Evolutionary conservation across 2,329 filamentous ascomycete genomes (phyloP).

Genomic region (Hypocrella siamensis): DNA sequence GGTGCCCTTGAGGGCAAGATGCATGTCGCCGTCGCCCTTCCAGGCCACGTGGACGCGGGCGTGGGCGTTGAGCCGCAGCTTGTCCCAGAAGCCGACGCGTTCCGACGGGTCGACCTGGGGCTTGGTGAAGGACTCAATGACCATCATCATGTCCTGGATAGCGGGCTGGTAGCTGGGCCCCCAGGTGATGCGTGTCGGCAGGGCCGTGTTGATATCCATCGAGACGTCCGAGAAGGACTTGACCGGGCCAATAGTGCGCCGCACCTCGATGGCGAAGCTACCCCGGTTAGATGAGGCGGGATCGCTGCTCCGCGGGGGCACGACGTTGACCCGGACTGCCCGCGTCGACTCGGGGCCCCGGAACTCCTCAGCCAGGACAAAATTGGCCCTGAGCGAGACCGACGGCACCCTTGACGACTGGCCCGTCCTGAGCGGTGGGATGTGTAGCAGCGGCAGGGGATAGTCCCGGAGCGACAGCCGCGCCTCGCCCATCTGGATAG

Average conservation of each 20-base stretch:
- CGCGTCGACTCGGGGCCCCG: slow-evolving; percentile 66
- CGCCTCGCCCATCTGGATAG: slow-evolving; percentile 80
- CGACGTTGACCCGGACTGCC: slow-evolving; percentile 66
- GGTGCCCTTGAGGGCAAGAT: slow-evolving; percentile 79
- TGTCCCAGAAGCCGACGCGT: slow-evolving; percentile 95
- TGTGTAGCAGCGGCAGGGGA: slow-evolving; percentile 78
- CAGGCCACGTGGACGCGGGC: slow-evolving; percentile 79
- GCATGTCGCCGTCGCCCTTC: slow-evolving; percentile 92
- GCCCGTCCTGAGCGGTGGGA: slow-evolving; percentile 64
- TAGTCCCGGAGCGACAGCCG: slow-evolving; percentile 83
- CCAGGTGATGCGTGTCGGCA: slow-evolving; percentile 91
- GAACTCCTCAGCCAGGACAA: slow-evolving; percentile 91
- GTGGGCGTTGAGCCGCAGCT: slow-evolving; percentile 87
- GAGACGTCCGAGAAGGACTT: slow-evolving; percentile 92
- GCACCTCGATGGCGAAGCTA: slow-evolving; percentile 71
- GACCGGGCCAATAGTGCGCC: slow-evolving; percentile 81
- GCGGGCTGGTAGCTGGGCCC: slow-evolving; percentile 94
- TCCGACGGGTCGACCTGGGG: slow-evolving; percentile 89
- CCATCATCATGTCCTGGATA: slow-evolving; percentile 99
- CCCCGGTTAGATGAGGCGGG: slow-evolving; percentile 39
- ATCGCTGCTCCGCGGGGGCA: slow-evolving; percentile 50
- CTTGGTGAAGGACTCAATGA: slow-evolving; percentile 93
- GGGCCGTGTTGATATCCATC: slow-evolving; percentile 82
- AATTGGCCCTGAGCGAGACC: slow-evolving; percentile 73
- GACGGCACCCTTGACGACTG: slow-evolving; percentile 72